Percentiles rank a stretch among this genome's conserved stretches.
These are phyloP conservation scores for Cordyceps fumosorosea DNA, from an alignment of 2,329 filamentous ascomycete species.

Conservation along the genomic window DNA sequence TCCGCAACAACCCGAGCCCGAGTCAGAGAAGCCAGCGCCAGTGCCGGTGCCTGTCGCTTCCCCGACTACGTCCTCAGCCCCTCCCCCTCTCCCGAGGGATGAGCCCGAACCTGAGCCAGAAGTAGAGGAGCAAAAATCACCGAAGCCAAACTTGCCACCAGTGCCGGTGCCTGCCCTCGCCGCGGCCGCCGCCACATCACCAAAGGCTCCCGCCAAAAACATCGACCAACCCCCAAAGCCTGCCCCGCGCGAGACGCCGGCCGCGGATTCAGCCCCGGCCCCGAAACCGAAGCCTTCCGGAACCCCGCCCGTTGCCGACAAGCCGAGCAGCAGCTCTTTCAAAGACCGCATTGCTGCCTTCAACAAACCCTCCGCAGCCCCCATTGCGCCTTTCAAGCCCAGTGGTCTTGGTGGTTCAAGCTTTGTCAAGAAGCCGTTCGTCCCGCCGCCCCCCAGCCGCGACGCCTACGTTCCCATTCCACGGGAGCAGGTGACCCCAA, in stretches of 20 bases:
- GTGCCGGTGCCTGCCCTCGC: slow-evolving; percentile 21
- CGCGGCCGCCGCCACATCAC: slow-evolving; percentile 20
- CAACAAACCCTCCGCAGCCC: slow-evolving; percentile 81
- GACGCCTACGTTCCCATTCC: slow-evolving; percentile 81
- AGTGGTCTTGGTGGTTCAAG: slow-evolving; percentile 53
- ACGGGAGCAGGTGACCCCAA: slow-evolving; percentile 63
- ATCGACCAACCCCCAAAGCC: slow-evolving; percentile 29
- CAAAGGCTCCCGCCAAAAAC: slow-evolving; percentile 24
- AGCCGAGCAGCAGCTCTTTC: slow-evolving; percentile 72
- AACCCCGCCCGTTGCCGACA: slow-evolving; percentile 63
- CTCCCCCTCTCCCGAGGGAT: slow-evolving; percentile 22
- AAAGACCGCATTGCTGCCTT: slow-evolving; percentile 95
- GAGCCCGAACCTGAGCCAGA: slow-evolving; percentile 24
- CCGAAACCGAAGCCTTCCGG: slow-evolving; percentile 42
- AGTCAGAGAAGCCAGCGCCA: slow-evolving; percentile 20
- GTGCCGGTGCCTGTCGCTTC: slow-evolving; percentile 17
- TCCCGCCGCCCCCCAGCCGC: slow-evolving; percentile 87
- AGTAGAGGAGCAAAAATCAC: neutral
- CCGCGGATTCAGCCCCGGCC: slow-evolving; percentile 33
- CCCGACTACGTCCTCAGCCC: slow-evolving; percentile 21
- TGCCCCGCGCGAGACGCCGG: slow-evolving; percentile 27
- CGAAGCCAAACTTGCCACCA: slow-evolving; percentile 28
- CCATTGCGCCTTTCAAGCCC: slow-evolving; percentile 85
- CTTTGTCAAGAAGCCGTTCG: slow-evolving; percentile 96
- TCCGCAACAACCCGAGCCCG: slow-evolving; percentile 25